phyloP scores from a whole-genome alignment of 2,329 filamentous ascomycete species.

The Calonectria honghensis region DNA sequence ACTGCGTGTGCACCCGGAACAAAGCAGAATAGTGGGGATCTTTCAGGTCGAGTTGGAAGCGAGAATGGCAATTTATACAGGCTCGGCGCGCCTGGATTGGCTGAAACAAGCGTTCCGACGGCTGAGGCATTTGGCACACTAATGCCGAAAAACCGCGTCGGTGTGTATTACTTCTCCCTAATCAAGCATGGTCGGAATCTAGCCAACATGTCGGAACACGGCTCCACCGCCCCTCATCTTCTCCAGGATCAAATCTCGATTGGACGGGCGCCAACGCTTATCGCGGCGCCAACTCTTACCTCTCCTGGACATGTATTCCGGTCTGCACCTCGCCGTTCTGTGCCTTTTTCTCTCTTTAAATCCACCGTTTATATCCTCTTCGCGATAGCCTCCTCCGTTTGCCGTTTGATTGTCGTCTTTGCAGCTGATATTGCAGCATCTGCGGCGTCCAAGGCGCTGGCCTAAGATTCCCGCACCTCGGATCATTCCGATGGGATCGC shows the following conservation, averaged over 20 bases:
- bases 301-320: conserved; percentile 22
- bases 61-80: conserved; percentile 2
- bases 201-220: neutral
- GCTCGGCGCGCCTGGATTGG: neutral
- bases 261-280: conserved; percentile 3
- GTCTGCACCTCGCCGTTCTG: neutral
- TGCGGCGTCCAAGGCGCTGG: neutral
- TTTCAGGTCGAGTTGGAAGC: neutral
- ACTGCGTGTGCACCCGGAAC: neutral
- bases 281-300: conserved; percentile 8
- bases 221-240: conserved; percentile 1
- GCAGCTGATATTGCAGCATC: neutral
- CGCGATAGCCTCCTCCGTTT: neutral
- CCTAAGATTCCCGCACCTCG: neutral
- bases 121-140: conserved; percentile 19
- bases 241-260: conserved; percentile 27
- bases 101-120: conserved; percentile 9
- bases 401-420: neutral
- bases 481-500: conserved; percentile 11
- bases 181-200: conserved; percentile 19
- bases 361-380: neutral
- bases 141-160: conserved; percentile 2
- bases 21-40: neutral
- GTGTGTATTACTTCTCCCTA: conserved; percentile 17
- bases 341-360: neutral